Evolutionary conservation across 1,139 yeast species (phyloP).

Genomic region (Kodamaea plutei): DNA sequence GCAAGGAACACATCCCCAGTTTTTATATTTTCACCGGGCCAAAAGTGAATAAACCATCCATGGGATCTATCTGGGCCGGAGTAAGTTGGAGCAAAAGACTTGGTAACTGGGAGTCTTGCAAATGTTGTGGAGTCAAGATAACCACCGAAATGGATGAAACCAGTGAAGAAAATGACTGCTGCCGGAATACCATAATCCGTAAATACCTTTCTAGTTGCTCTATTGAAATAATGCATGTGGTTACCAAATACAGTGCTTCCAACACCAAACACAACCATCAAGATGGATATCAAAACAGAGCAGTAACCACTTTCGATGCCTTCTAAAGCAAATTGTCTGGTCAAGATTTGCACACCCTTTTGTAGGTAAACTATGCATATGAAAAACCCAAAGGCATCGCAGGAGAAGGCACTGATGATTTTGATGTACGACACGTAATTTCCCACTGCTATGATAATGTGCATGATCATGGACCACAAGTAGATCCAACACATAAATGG

Average conservation of each 20-base stretch:
- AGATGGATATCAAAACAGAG: conserved; percentile 66
- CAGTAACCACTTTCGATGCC: conserved; percentile 63
- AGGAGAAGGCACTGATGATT: conserved; percentile 77
- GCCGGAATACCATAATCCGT: conserved; percentile 84
- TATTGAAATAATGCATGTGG: conserved; percentile 56
- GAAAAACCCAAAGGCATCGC: conserved; percentile 91
- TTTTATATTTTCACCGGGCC: conserved; percentile 56
- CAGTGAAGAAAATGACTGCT: conserved; percentile 84
- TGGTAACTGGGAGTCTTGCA: conserved; percentile 64
- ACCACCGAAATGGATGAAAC: conserved; percentile 88
- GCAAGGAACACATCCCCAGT: conserved; percentile 83
- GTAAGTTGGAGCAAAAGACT: conserved; percentile 71
- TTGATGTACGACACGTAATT: conserved; percentile 69
- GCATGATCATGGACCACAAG: conserved; percentile 86
- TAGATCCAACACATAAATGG: conserved; percentile 97
- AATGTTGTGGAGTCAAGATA: conserved; percentile 49
- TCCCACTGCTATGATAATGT: conserved; percentile 63
- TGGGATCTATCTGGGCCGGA: conserved; percentile 35
- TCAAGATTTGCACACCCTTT: conserved; percentile 80
- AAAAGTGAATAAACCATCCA: conserved; percentile 77
- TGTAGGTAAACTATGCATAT: conserved; percentile 87
- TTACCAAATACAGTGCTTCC: conserved; percentile 58
- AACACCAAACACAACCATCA: conserved; percentile 73
- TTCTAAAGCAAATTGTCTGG: conserved; percentile 56
- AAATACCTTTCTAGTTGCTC: conserved; percentile 60